Base-by-base conservation (phyloP, 192 early-diverging fungal species). In the Funneliformis geosporum region DNA sequence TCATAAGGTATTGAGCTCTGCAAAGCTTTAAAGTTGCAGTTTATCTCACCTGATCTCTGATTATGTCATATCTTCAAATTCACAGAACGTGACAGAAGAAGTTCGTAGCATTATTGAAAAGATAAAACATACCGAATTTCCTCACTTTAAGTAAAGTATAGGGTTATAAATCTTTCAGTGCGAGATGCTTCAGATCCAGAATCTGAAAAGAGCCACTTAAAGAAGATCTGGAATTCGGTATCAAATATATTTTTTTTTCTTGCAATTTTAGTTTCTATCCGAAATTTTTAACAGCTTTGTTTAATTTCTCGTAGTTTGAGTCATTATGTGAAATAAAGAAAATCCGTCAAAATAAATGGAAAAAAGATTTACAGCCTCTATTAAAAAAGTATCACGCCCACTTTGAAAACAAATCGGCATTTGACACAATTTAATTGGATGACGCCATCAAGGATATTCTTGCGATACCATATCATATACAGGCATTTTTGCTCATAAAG, bases 141-240 rank as follows among this genome's bases (percentile, higher is more conserved):
- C n/a, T n/a, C n/a, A n/a, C n/a, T n/a, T n/a, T n/a, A n/a, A n/a
- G n/a, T n/a, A n/a, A n/a, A n/a, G n/a, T n/a, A n/a, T n/a, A n/a
- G 55, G 39, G 21, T 74, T 10, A 43, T 74, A 5, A 74, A 74
- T 60, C 73, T 74, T 74, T 74, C 73, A 74, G 73, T 6, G 23
- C 73, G 55, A 74, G 40, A 74, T 74, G 18, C 18, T 33, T 43
- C 73, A 59, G 39, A 74, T 74, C 73, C 27, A 59, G 40, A 18
- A 18, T 74, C 73, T 18, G 73, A 74, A 38, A 74, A 74, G 38
- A 8, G 33, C 59, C 12, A 42, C 6, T 60, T 74, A 74, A 74
- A 74, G 23, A 21, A 74, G 28, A 74, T 74, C 8, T 74, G 73
- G 73, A 74, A 74, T 21, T 74, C 73, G 73, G 73, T 74, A 74